phyloP scores from a whole-genome alignment of 441 rosid species.

The Jatropha multifida region DNA sequence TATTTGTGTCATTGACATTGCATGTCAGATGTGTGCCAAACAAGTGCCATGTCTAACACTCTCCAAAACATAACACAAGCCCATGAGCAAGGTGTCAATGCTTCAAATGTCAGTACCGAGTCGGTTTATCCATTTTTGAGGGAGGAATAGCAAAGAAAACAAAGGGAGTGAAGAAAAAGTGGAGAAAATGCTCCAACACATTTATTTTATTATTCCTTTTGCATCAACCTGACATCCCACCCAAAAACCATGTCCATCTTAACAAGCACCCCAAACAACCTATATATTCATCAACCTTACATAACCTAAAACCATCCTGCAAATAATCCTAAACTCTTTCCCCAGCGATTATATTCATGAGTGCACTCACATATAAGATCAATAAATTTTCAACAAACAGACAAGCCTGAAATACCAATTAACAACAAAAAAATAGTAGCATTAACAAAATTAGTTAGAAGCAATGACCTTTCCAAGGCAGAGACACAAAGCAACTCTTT shows the following conservation, averaged over 20 bases:
- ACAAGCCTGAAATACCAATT: not conserved
- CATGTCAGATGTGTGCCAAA: not conserved
- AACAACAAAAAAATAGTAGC: not conserved
- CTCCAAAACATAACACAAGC: not conserved
- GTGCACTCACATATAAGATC: not conserved
- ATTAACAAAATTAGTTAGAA: not conserved
- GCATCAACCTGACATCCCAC: no score
- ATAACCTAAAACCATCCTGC: not conserved
- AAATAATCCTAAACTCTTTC: not conserved
- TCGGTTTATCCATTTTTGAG: not conserved
- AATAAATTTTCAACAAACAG: not conserved
- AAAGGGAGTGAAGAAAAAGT: not conserved
- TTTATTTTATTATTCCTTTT: not conserved
- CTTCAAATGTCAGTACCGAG: not conserved
- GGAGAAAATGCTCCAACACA: not conserved
- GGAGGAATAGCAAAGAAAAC: not conserved
- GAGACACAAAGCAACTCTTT: slow-evolving; percentile 90
- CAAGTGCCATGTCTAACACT: not conserved
- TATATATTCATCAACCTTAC: not conserved
- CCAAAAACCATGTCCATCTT: no score
- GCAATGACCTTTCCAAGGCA: slow-evolving; percentile 89
- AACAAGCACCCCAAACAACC: not conserved
- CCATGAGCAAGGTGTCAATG: not conserved
- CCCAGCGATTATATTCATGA: not conserved
- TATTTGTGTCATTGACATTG: not conserved